Percentiles rank a stretch among this genome's conserved stretches.
Evolutionary conservation across 1,284 basidiomycete species (phyloP).

Genomic region (Microbotryum silenes-acaulis): DNA sequence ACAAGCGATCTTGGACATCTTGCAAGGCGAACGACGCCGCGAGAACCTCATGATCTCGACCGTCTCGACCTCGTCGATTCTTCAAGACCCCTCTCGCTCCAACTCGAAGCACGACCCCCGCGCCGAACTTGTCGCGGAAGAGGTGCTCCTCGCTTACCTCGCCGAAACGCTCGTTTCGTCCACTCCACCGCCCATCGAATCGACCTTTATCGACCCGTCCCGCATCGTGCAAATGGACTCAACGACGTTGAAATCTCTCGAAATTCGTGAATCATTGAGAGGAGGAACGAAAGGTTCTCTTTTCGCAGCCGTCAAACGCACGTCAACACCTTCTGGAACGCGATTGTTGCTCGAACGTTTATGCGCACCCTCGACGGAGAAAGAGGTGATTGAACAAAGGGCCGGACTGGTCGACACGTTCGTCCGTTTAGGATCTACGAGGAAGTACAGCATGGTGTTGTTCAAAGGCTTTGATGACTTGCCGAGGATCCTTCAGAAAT

Average conservation of each 20-base stretch:
- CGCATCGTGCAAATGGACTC: slow-evolving; percentile 31
- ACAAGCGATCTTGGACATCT: slow-evolving; percentile 12
- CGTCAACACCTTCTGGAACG: slow-evolving; percentile 69
- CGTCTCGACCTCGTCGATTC: slow-evolving; percentile 12
- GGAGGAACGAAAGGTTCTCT: slow-evolving; percentile 68
- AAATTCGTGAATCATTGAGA: slow-evolving; percentile 68
- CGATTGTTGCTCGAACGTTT: slow-evolving; percentile 67
- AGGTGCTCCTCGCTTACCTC: slow-evolving; percentile 31
- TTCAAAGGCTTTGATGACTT: slow-evolving; percentile 62
- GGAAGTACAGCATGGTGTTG: slow-evolving; percentile 56
- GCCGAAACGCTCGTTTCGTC: slow-evolving; percentile 25
- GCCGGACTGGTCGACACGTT: slow-evolving; percentile 76
- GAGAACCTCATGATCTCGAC: slow-evolving; percentile 48
- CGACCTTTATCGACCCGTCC: slow-evolving; percentile 19
- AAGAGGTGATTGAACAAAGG: slow-evolving; percentile 61
- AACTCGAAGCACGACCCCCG: neutral
- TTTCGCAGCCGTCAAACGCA: slow-evolving; percentile 67
- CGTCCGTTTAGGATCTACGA: slow-evolving; percentile 55
- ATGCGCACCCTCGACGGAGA: slow-evolving; percentile 76
- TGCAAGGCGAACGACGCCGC: slow-evolving; percentile 39
- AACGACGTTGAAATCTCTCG: slow-evolving; percentile 70
- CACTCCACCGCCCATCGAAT: slow-evolving; percentile 4
- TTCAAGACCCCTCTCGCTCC: slow-evolving; percentile 16
- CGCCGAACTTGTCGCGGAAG: slow-evolving; percentile 7
- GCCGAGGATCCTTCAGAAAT: slow-evolving; percentile 68